Evolutionary conservation across 2,329 filamentous ascomycete species (phyloP), one percentile per base, ranked within the genome.

Genomic region (Rosellinia necatrix): DNA sequence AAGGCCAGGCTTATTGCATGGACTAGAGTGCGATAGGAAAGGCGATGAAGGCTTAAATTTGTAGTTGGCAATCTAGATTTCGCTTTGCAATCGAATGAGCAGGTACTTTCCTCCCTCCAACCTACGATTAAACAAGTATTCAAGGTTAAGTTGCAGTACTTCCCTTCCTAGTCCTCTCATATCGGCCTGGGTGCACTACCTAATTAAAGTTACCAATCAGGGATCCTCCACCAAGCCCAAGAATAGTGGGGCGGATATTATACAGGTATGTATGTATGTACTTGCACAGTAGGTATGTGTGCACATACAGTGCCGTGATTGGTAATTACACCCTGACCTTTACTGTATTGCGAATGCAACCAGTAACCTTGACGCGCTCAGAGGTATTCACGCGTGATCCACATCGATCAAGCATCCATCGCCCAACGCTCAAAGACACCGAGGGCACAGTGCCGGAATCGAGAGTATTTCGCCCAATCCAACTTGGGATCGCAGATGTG

Each of bases 21-120:
- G 44, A 25, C 30, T 29, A 49, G 30, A 46, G 52, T 55, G 55
- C 32, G 35, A 49, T 38, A 41, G 43, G 15, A 49, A 50, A 49
- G 49, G 52, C 53, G 40, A 49, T 38, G 30, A 29, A 30, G 17
- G 12, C 22, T 27, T 32, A 53, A 54, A 49, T 54, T 37, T 56
- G 50, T 60, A 53, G 47, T 30, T 35, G 48, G 22, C 8, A 4
- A 32, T 49, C 29, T 50, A 15, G 32, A 40, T 22, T 38, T 35
- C 42, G 40, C 50, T 44, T 50, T 29, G 40, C 34, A 24, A 58
- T 48, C 37, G 25, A 46, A 19, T 13, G n/a, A n/a, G n/a, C n/a
- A n/a, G n/a, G n/a, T n/a, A n/a, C n/a, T n/a, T n/a, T n/a, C n/a
- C n/a, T n/a, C n/a, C n/a, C n/a, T n/a, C n/a, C n/a, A n/a, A n/a